These are phyloP conservation scores for Furcasterigmium sp. DNA, from an alignment of 2,329 filamentous ascomycete species.

Conservation along the genomic window DNA sequence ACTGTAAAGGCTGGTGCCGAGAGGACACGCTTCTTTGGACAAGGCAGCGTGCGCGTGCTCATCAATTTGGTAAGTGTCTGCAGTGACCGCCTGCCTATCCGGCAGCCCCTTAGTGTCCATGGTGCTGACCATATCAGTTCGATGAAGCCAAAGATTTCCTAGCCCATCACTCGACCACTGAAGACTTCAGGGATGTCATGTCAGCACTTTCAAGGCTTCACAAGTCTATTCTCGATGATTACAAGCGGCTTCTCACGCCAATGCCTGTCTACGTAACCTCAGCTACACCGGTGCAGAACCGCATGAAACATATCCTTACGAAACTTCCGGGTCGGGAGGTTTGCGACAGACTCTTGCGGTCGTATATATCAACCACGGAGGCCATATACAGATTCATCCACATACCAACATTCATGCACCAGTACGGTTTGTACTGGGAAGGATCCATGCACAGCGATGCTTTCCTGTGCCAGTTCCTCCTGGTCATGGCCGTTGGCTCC, in stretches of 20 bases:
- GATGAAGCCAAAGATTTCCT: constrained; percentile 49
- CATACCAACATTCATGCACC: constrained; percentile 42
- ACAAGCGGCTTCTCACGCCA: constrained; percentile 39
- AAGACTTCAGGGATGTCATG: constrained; percentile 36
- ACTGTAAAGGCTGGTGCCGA: constrained; percentile 41
- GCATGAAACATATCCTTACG: constrained; percentile 52
- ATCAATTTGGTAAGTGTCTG: constrained; percentile 42
- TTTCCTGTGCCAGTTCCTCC: constrained; percentile 49
- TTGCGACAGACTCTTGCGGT: constrained; percentile 44
- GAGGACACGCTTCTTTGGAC: constrained; percentile 46
- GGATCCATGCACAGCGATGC: constrained; percentile 38
- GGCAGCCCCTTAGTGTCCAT: too few relatives aligned
- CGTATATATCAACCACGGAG: constrained; percentile 46
- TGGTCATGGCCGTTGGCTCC: constrained; percentile 47
- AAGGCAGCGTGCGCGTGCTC: constrained; percentile 46
- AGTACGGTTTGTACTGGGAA: constrained; percentile 49
- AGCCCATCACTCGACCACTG: constrained; percentile 32
- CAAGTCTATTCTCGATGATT: constrained; percentile 40
- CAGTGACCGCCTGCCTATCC: too few relatives aligned
- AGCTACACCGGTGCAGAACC: constrained; percentile 51
- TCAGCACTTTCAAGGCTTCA: constrained; percentile 41
- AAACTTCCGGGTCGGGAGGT: constrained; percentile 29
- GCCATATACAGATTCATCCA: constrained; percentile 50
- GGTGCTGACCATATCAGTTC: constrained; percentile 36
- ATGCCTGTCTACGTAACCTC: constrained; percentile 54